Evolutionary conservation across 202 grass and related monocot species (phyloP), one percentile per base, ranked within the genome.

Genomic region (Musa balbisiana): DNA sequence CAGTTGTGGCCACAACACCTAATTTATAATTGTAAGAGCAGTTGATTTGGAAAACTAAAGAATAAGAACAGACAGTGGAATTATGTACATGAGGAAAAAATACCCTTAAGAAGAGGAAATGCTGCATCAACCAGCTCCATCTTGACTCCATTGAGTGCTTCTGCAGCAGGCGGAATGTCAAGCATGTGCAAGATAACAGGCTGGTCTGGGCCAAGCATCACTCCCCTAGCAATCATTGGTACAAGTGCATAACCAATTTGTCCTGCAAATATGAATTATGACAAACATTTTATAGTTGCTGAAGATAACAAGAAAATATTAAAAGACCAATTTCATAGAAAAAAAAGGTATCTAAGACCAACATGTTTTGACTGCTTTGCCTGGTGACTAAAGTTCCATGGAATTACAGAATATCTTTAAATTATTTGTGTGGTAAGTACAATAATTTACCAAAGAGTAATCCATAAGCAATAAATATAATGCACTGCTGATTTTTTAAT

Each of bases 151-250:
- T 99, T 90, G 13, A 99, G 91, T 71, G 96, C 78, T 82, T 95
- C 96, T 78, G 89, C 87, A 75, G 91, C 89, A 72, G 84, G 87
- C 0, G 89, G 87, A 86, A 99, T 99, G 71, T 99, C 96, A 2
- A 99, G 89, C 96, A 99, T 95, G 81, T 99, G 96, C 78, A 99
- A 82, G 84, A 99, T 99, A 83, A 99, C 91, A 77, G 96, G 96
- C 70, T 99, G 96, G 73, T 99, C 87, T 24, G 85, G 78, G 72
- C 96, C 96, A 17, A 99, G 82, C 96, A 99, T 92, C 26, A 90
- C 49, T 68, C 96, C 96, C 80, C 96, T 90, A 26, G 96, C 96
- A 90, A 99, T 82, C 96, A 99, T 99, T 29, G 96, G 96, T 76
- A 99, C 96, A 8, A 99, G 91, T 3, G 96, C 96, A 88, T 99